Percentiles rank a stretch among this genome's conserved stretches.
Evolutionary conservation across 352 stramenopile genomes (phyloP).

Genomic region (Halophytophthora polymorphica): DNA sequence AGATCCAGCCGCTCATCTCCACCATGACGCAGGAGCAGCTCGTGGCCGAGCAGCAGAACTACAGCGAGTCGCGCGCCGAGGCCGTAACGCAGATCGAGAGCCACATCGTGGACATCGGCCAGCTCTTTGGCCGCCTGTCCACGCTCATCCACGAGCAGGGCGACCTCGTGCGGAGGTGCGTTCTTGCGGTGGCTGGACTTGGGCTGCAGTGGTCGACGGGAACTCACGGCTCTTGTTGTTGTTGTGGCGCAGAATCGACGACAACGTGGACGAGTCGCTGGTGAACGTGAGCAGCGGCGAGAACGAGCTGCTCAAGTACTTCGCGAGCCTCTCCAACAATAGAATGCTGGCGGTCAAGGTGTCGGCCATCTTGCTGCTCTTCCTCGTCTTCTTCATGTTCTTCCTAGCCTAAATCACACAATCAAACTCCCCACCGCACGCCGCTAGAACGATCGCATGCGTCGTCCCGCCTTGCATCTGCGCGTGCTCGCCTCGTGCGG

Average conservation of each 20-base stretch:
- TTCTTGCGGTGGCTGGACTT: not conserved
- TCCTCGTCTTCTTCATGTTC: constrained; percentile 89
- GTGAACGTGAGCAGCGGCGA: constrained; percentile 72
- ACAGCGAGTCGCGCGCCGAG: constrained; percentile 68
- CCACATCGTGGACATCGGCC: constrained; percentile 83
- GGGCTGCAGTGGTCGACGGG: not conserved
- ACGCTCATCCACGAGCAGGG: constrained; percentile 82
- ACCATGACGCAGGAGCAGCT: constrained; percentile 75
- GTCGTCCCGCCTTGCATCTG: too few species aligned
- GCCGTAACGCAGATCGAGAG: constrained; percentile 84
- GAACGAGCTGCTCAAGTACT: constrained; percentile 85
- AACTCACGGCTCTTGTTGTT: constrained; percentile 17
- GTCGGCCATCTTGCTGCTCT: constrained; percentile 84
- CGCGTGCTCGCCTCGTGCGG: too few species aligned
- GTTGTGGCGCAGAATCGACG: constrained; percentile 61
- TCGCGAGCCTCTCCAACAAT: constrained; percentile 84
- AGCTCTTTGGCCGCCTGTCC: constrained; percentile 78
- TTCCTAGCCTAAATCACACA: constrained; percentile 61
- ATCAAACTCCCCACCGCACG: constrained; percentile 18
- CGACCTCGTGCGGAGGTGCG: constrained; percentile 74
- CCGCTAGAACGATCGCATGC: constrained; percentile 2
- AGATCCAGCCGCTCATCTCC: constrained; percentile 70
- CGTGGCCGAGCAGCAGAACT: constrained; percentile 73
- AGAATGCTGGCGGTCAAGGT: constrained; percentile 84
- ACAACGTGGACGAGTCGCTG: constrained; percentile 80